Base-by-base conservation (phyloP, 2,329 filamentous ascomycete genomes). In the Aquanectria penicillioides region DNA sequence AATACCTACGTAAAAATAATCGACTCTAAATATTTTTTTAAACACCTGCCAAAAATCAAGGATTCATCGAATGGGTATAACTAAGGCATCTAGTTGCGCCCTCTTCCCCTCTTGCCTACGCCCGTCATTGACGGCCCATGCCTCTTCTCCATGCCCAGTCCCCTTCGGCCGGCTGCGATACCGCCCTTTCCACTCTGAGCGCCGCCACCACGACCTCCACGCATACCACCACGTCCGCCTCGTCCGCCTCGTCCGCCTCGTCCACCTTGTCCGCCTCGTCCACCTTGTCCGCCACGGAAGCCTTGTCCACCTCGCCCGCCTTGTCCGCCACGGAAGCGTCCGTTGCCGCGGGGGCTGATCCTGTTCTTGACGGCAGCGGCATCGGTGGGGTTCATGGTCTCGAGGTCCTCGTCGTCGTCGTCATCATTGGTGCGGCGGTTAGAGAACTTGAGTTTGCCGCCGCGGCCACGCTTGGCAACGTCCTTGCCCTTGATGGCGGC, bases 401-500 rank as follows among this genome's bases (percentile, higher is more conserved):
- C 82, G 25, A 81, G 78, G 13, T 82, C 78, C 36, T 80, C 79
- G 10, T 79, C 79, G 29, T 78, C 74, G 23, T 78, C 76, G 12
- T 77, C 78, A 23, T 79, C 79, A 44, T 77, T 77, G 54, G 75
- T 75, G 53, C 80, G 81, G 72, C 83, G 85, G 75, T 91, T 91
- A 31, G 86, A 88, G 78, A 90, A 91, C 80, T 91, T 91, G 68
- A 92, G 79, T 74, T 87, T 86, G 40, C 89, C 89, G 48, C 87
- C 84, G 59, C 87, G 83, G 18, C 89, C 88, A 36, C 88, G 83
- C 69, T 83, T 83, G 15, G 85, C 86, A 2, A 84, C 86, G 68
- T 91, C 87, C 70, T 87, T 86, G 71, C 89, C 86, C 73, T 86
- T 86, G 64, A 92, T 82, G 17, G 89, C 89, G 12, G 87, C 86